Evolutionary conservation across 2,329 filamentous ascomycete genomes (phyloP).

Genomic region (Penicillium fuscoglaucum): DNA sequence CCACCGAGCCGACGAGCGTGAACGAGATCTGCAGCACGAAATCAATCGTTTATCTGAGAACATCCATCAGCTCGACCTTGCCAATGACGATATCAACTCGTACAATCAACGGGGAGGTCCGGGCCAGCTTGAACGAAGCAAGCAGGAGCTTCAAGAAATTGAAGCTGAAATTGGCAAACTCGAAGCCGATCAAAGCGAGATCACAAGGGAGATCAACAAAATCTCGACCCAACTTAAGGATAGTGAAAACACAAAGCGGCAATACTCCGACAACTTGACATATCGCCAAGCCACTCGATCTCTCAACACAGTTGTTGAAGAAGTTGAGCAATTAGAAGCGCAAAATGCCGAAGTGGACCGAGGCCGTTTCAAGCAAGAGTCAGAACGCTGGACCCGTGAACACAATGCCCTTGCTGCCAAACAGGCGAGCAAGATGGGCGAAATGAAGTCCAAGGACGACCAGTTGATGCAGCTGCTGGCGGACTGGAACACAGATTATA

Average conservation of each 20-base stretch:
- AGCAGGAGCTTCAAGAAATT: conserved; percentile 66
- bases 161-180: conserved; percentile 65
- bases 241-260: conserved; percentile 78
- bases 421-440: conserved; percentile 71
- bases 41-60: conserved; percentile 71
- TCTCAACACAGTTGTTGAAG: conserved; percentile 64
- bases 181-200: conserved; percentile 66
- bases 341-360: conserved; percentile 83
- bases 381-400: conserved; percentile 64
- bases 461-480: conserved; percentile 70
- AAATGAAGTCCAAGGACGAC: conserved; percentile 80
- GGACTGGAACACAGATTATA: conserved; percentile 85
- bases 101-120: conserved; percentile 77
- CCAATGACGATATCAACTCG: conserved; percentile 73
- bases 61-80: conserved; percentile 72
- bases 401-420: conserved; percentile 71
- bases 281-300: conserved; percentile 74
- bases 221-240: conserved; percentile 75
- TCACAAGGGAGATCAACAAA: conserved; percentile 72
- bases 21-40: conserved; percentile 69
- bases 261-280: conserved; percentile 83
- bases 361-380: conserved; percentile 70
- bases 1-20: conserved; percentile 68
- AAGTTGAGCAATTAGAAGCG: conserved; percentile 72
- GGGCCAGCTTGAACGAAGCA: conserved; percentile 67